These are phyloP conservation scores for Plasmopara viticola DNA, from an alignment of 352 stramenopile species.

Conservation along the genomic window DNA sequence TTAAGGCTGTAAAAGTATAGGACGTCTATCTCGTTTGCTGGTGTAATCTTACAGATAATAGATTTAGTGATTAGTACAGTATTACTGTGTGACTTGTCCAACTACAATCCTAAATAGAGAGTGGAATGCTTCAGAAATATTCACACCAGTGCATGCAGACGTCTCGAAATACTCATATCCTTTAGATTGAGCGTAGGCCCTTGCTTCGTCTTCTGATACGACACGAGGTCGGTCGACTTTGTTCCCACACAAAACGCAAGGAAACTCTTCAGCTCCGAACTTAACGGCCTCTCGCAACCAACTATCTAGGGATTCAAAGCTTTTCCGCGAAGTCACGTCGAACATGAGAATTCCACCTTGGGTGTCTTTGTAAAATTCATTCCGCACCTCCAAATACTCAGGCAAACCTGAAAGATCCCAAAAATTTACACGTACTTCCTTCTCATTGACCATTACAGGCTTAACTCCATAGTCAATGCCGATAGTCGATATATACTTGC, in stretches of 20 bases:
- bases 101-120: no score
- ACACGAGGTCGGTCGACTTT: constrained; percentile 14
- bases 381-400: constrained; percentile 83
- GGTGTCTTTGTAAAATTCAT: constrained; percentile 97
- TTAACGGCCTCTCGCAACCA: no score
- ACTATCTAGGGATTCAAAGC: constrained; percentile 65
- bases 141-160: constrained; percentile 82
- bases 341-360: constrained; percentile 72
- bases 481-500: constrained; percentile 95
- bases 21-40: no score
- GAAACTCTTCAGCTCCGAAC: no score
- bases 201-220: constrained; percentile 77
- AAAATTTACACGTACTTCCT: constrained; percentile 85
- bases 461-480: constrained; percentile 89
- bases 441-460: no score
- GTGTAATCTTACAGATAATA: no score
- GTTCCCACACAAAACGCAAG: no score
- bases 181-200: constrained; percentile 60
- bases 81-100: no score
- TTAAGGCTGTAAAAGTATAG: no score
- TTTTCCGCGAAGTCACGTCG: constrained; percentile 65
- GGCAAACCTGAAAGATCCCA: constrained; percentile 88
- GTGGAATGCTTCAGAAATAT: constrained; percentile 27
- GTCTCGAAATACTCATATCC: constrained; percentile 91
- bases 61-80: no score